These are phyloP conservation scores for Backusella sp. DNA, from an alignment of 192 early-diverging fungal species.

Conservation along the genomic window DNA sequence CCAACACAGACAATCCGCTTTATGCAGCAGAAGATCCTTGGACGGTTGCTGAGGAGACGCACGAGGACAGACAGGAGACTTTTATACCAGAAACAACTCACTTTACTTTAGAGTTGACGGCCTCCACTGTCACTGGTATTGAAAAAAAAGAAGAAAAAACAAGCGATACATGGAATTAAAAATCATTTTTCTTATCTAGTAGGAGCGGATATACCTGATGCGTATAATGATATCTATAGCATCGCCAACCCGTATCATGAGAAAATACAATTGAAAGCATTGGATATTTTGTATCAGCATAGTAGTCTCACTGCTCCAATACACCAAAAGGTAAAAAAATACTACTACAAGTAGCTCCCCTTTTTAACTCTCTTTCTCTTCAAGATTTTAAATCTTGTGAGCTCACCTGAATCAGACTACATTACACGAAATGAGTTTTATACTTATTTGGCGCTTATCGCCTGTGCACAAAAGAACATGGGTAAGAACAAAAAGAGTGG, in stretches of 20 bases:
- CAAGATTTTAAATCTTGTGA: constrained; percentile 48
- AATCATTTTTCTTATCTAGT: constrained; percentile 30
- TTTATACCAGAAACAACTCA: not conserved
- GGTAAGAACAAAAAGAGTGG: constrained; percentile 29
- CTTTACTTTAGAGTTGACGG: not conserved
- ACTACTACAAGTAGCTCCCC: not conserved
- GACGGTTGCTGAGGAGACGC: not conserved
- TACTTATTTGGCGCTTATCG: constrained; percentile 65
- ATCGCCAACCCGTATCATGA: constrained; percentile 42
- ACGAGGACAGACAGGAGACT: not conserved
- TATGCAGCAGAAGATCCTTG: constrained; percentile 13
- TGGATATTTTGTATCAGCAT: constrained; percentile 36
- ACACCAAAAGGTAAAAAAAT: constrained; percentile 35
- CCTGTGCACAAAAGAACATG: constrained; percentile 81
- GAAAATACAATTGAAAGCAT: constrained; percentile 41
- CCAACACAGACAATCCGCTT: not conserved
- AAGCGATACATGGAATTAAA: not conserved
- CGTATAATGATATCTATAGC: constrained; percentile 49
- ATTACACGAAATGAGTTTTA: constrained; percentile 67
- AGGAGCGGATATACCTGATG: constrained; percentile 44
- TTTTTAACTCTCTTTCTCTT: not conserved
- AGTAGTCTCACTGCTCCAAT: constrained; percentile 35
- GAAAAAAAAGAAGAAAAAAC: not conserved
- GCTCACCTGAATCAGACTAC: constrained; percentile 44
- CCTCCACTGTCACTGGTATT: not conserved